These are phyloP conservation scores for Stropharia rugosoannulata DNA, from an alignment of 768 basidiomycete genomes.

Conservation along the genomic window DNA sequence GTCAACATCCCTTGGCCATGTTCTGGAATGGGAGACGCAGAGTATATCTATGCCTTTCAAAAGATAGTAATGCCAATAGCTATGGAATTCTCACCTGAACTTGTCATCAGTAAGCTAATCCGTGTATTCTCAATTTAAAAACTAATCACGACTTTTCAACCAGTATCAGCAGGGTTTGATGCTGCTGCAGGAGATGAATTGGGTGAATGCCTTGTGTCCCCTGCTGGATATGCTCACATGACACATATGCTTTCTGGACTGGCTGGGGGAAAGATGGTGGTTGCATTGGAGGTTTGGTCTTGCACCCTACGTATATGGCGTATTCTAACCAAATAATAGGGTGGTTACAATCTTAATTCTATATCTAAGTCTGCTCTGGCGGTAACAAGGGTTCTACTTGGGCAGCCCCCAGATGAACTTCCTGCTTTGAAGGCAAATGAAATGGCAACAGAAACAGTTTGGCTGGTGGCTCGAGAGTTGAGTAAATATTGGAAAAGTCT, in stretches of 20 bases:
- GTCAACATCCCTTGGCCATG: constrained; percentile 97
- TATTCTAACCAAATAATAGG: constrained; percentile 45
- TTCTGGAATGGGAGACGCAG: constrained; percentile 87
- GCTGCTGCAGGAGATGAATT: constrained; percentile 92
- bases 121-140: background rate
- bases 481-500: constrained; percentile 91
- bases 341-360: constrained; percentile 92
- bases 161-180: constrained; percentile 98
- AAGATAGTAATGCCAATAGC: constrained; percentile 96
- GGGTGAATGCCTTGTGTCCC: constrained; percentile 89
- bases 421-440: constrained; percentile 74
- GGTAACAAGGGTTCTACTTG: constrained; percentile 85
- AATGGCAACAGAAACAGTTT: constrained; percentile 85
- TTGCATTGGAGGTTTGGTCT: constrained; percentile 84
- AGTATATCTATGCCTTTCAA: constrained; percentile 97
- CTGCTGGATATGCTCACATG: constrained; percentile 96
- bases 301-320: background rate
- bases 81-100: constrained; percentile 92
- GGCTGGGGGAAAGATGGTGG: constrained; percentile 85
- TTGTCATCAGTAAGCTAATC: constrained; percentile 84
- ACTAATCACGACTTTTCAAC: background rate
- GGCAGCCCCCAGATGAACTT: constrained; percentile 79
- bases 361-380: constrained; percentile 87
- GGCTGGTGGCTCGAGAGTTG: constrained; percentile 84
- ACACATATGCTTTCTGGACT: constrained; percentile 93